phyloP scores from a whole-genome alignment of 2,329 filamentous ascomycete species.

The Didymellaceae sp. region DNA sequence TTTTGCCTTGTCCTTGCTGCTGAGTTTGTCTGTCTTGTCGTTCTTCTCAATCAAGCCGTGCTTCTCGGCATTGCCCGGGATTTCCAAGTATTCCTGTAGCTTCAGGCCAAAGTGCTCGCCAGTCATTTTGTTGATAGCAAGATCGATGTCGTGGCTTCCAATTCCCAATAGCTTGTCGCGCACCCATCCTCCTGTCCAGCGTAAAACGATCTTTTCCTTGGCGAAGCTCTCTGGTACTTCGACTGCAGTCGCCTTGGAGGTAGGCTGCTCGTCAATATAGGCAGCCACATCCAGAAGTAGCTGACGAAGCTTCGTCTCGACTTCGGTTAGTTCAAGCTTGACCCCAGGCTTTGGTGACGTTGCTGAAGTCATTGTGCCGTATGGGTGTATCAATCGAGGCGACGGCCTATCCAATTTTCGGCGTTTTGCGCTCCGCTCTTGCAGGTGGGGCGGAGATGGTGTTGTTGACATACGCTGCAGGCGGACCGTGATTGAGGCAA shows the following conservation, averaged over 20 bases:
- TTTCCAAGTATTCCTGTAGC: constrained; percentile 71
- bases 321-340: constrained; percentile 67
- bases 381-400: constrained; percentile 32
- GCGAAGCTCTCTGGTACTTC: constrained; percentile 54
- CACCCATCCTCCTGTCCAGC: constrained; percentile 88
- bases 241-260: constrained; percentile 42
- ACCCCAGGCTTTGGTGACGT: constrained; percentile 17
- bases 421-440: constrained; percentile 42
- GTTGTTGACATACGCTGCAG: constrained; percentile 41
- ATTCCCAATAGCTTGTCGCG: constrained; percentile 80
- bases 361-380: constrained; percentile 38
- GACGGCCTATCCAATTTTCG: constrained; percentile 30
- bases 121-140: constrained; percentile 85
- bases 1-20: constrained; percentile 54
- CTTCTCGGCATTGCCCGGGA: constrained; percentile 64
- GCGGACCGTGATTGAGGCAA: constrained; percentile 5
- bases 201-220: constrained; percentile 62
- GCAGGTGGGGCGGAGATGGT: constrained; percentile 24
- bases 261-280: constrained; percentile 62
- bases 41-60: constrained; percentile 59
- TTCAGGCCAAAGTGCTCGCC: constrained; percentile 75
- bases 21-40: constrained; percentile 49
- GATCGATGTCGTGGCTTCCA: constrained; percentile 80
- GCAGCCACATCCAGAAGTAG: constrained; percentile 83
- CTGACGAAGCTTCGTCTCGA: constrained; percentile 74